Evolutionary conservation across 164 flowering plant species (phyloP), one percentile per base, ranked within the genome.

Genomic region (Dillenia turbinata): DNA sequence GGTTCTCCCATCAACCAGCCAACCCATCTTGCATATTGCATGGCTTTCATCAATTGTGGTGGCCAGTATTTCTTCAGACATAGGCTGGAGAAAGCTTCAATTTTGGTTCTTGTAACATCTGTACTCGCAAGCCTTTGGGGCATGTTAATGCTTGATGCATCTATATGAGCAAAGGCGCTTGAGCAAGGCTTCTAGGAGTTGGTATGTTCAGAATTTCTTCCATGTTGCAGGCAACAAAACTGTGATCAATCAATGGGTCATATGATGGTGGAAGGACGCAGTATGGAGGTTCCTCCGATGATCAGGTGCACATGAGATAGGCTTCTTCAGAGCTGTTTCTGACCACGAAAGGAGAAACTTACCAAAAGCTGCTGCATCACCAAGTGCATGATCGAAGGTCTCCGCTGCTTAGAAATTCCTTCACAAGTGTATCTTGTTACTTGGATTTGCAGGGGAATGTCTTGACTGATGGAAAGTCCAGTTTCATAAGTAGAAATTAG

Each of bases 11-110:
- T 83, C 85, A 0, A 81, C 81, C 40, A 81, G 59, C 81, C 83
- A 83, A 1, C 87, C 87, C 81, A 81, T 77, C 73, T 75, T 81
- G 70, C 84, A 80, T 5, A 47, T 64, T 43, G 49, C 47, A 9
- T 71, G 63, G 0, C 48, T 55, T 47, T 68, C 58, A 12, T 67
- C 71, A 12, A 77, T 67, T 33, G 78, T 61, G 2, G 19, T 44
- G 5, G 53, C 81, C 85, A 83, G 75, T 9, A 62, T 33, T 74
- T 79, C n/a, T 81, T 85, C 87, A 83, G 1, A 83, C 22, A 46
- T 83, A 81, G 17, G 87, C 85, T 0, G 85, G n/a, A 80, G 69
- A 83, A 79, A 24, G 88, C 85, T 66, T 83, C 88, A 9, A 81
- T 76, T 52, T 81, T 83, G 14, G 85, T 83, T 56, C 80, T 70